A percentile compares a stretch with the other conserved stretches of the same genome.
Conservation (phyloP, 257 asterid genomes). For the Asclepias syriaca region DNA sequence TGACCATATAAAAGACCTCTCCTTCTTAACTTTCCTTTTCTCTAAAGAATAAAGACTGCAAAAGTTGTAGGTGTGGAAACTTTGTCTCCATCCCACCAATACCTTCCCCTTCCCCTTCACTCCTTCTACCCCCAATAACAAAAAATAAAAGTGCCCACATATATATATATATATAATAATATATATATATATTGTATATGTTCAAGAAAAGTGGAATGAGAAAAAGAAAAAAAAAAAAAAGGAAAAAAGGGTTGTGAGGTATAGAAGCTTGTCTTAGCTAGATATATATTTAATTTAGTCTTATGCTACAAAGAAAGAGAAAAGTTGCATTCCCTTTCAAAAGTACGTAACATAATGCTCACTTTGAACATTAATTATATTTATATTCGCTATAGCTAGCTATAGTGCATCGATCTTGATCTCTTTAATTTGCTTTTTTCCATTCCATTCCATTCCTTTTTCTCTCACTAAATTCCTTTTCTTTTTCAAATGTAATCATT, state of each 20-base stretch:
- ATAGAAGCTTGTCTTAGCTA: constrained; percentile 46
- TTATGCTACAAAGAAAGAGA: constrained; percentile 38
- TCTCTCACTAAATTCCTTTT: constrained; percentile 10
- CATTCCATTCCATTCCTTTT: constrained; percentile 6
- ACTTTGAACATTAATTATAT: constrained; percentile 35
- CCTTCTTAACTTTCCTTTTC: constrained; percentile 35
- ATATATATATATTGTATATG: neutral
- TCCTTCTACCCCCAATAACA: neutral
- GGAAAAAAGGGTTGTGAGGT: constrained; percentile 9
- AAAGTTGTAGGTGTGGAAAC: constrained; percentile 77
- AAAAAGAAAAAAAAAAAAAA: constrained; percentile 8
- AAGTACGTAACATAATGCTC: constrained; percentile 37
- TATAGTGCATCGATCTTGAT: constrained; percentile 27
- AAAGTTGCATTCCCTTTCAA: constrained; percentile 54
- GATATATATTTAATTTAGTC: neutral
- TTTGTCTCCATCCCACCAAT: constrained; percentile 57
- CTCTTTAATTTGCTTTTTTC: constrained; percentile 20
- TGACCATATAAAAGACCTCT: constrained; percentile 41
- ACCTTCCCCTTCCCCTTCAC: neutral
- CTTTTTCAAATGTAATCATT: constrained; percentile 40
- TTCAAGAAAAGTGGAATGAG: constrained; percentile 2
- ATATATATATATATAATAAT: no score
- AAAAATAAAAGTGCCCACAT: neutral
- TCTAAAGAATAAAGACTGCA: constrained; percentile 45
- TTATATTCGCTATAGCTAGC: constrained; percentile 5